Percentiles rank a stretch among this genome's conserved stretches.
Evolutionary conservation across 495 filamentous ascomycete genomes (phyloP).

Genomic region (Tuber indicum): DNA sequence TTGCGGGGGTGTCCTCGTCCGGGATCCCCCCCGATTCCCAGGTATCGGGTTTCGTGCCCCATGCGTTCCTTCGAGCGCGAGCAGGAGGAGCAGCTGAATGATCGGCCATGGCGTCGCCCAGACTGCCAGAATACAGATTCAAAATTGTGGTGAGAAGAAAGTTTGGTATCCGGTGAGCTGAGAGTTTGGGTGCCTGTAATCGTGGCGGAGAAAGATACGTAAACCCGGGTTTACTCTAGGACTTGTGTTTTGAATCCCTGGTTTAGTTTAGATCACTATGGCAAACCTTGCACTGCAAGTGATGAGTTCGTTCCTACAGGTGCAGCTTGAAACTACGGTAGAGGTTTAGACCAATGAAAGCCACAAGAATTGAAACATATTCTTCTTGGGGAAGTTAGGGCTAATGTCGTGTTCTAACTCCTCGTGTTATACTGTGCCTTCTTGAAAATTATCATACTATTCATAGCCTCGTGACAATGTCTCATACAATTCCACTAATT

Average conservation of each 20-base stretch:
- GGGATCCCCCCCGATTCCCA: not conserved
- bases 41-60: no score
- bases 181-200: not conserved
- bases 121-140: not conserved
- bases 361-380: no score
- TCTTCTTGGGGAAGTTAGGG: not conserved
- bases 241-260: accelerated
- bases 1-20: no score
- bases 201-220: not conserved
- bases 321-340: not conserved
- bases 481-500: not conserved
- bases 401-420: not conserved
- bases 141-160: not conserved
- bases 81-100: not conserved
- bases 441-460: not conserved
- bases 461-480: not conserved
- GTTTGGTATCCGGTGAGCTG: no score
- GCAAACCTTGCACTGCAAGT: no score
- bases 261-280: not conserved
- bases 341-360: no score
- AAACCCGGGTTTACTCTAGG: not conserved
- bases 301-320: not conserved
- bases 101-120: not conserved
- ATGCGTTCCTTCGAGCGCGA: not conserved
- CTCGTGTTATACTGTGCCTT: not conserved